Base-by-base conservation (phyloP, 2,329 filamentous ascomycete genomes). In the Exophiala mesophila region DNA sequence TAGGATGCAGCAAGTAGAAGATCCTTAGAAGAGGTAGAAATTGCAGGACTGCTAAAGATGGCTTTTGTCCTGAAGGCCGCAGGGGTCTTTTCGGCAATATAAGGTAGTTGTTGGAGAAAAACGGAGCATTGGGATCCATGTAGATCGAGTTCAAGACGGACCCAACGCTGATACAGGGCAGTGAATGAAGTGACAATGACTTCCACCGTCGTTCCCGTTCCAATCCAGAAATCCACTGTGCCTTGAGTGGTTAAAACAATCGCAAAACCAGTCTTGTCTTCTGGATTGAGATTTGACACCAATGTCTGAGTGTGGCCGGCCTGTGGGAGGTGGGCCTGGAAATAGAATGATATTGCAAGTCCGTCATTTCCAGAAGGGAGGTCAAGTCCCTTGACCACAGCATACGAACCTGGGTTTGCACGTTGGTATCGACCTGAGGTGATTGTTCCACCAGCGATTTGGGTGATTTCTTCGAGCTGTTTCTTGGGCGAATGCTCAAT, bases 381-480 rank as follows among this genome's bases (percentile, higher is more conserved):
- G n/a, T 12, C 5, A 37, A 31, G 37, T 5, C 29, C 6, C 16
- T 29, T 4, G 3, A 44, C 36, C 13, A 20, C 9, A 13, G 40
- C 47, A 17, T 44, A 47, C 5, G 47, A 50, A 23, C 47, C 47
- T 12, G 30, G 28, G n/a, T 35, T 13, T 10, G 44, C 47, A 10
- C 39, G 18, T 23, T 50, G 47, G 16, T 36, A 47, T 15, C 40
- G 15, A 9, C 46, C 46, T n/a, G n/a, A n/a, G 6, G 21, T 42
- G 18, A n/a, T 28, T 3, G 17, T 38, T 12, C 46, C 41, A 7
- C 6, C 12, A 6, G 41, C 41, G 19, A 49, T 41, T 3, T 16
- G 15, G 3, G 32, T 13, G 30, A 45, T 42, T 5, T 36, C 41
- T 16, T 45, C 40, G 3, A 38, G 24, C 16, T 34, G 9, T 13